Evolutionary conservation across 2,329 filamentous ascomycete genomes (phyloP).

Genomic region (Sclerotinia nivalis): DNA sequence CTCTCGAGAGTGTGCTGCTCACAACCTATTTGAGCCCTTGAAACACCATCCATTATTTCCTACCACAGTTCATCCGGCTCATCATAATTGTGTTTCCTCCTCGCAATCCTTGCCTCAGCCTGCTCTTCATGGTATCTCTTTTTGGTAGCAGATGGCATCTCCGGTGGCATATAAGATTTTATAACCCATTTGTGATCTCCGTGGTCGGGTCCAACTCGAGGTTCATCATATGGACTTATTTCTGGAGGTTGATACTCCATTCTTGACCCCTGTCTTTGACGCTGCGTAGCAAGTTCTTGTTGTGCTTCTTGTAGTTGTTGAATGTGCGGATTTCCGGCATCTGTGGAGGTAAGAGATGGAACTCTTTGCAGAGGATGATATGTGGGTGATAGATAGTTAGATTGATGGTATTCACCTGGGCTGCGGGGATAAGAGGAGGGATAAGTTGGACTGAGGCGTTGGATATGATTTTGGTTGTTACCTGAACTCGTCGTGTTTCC

Average conservation of each 20-base stretch:
- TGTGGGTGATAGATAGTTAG: neutral
- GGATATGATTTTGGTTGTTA: neutral
- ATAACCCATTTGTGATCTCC: constrained; percentile 14
- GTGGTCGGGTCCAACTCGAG: neutral
- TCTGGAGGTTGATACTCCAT: constrained; percentile 2
- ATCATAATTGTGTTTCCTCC: constrained; percentile 17
- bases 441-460: neutral
- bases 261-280: constrained; percentile 1
- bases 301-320: constrained; percentile 9
- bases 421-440: neutral
- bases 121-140: constrained; percentile 9
- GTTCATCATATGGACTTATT: neutral
- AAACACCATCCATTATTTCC: neutral
- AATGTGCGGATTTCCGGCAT: constrained; percentile 11
- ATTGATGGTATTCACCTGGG: neutral
- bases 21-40: neutral
- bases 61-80: constrained; percentile 20
- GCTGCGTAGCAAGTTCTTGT: constrained; percentile 12
- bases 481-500: neutral
- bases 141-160: neutral
- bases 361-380: constrained; percentile 7
- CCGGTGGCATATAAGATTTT: constrained; percentile 13
- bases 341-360: constrained; percentile 11
- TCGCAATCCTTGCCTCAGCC: neutral
- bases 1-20: neutral